A percentile compares a stretch with the other conserved stretches of the same genome.
Evolutionary conservation across 2,329 filamentous ascomycete species (phyloP).

Genomic region (Cylindrodendrum hubeiense): DNA sequence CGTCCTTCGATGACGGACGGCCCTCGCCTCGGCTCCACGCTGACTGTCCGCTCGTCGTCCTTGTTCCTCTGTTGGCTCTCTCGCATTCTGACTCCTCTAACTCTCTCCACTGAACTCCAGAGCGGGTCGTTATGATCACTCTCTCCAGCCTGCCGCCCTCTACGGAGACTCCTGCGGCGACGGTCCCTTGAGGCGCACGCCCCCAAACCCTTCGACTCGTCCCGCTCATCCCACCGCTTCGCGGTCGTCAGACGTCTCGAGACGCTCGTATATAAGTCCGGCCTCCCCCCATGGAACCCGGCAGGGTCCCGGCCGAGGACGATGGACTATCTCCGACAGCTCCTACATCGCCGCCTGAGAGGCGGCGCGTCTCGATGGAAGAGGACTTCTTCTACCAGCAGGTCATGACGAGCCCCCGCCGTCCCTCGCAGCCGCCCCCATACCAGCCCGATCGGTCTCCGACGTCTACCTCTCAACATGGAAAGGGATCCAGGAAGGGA

Average conservation of each 20-base stretch:
- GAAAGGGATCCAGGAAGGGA: constrained; percentile 32
- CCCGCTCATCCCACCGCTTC: constrained; percentile 36
- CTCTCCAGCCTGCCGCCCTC: constrained; percentile 46
- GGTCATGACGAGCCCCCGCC: constrained; percentile 61
- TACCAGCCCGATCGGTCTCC: constrained; percentile 52
- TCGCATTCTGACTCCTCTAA: constrained; percentile 38
- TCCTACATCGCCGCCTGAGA: constrained; percentile 52
- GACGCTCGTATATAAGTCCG: constrained; percentile 43
- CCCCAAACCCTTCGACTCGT: constrained; percentile 39
- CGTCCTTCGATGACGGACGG: constrained; percentile 38
- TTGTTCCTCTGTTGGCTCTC: constrained; percentile 41
- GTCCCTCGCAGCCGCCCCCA: constrained; percentile 61
- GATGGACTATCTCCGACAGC: constrained; percentile 49
- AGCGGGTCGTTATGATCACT: constrained; percentile 54
- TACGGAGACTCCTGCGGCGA: constrained; percentile 49
- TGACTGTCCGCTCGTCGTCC: constrained; percentile 40
- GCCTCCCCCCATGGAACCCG: constrained; percentile 50
- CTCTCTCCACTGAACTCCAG: constrained; percentile 47
- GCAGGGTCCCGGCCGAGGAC: constrained; percentile 45
- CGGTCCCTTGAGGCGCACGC: constrained; percentile 44
- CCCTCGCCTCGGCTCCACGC: constrained; percentile 42
- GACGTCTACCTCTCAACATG: constrained; percentile 31
- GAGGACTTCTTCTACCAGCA: constrained; percentile 66
- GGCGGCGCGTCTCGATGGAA: constrained; percentile 66
- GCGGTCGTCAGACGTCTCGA: constrained; percentile 35